phyloP scores from a whole-genome alignment of 1,284 basidiomycete genomes.

The Leccinum angustisporum region DNA sequence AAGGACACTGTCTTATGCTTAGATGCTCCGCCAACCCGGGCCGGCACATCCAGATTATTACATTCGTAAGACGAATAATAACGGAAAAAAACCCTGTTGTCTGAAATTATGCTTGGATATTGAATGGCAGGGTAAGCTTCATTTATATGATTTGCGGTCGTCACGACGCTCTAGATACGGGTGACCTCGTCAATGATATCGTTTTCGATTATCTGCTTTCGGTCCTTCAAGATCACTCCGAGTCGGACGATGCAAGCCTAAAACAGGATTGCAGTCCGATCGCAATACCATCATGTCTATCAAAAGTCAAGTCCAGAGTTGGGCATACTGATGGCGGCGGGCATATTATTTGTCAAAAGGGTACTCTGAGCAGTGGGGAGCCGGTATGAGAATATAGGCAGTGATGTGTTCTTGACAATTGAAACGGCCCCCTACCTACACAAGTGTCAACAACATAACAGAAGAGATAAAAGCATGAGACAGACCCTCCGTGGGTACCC shows the following conservation, averaged over 20 bases:
- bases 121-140: conserved; percentile 1
- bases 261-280: conserved; percentile 4
- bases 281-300: conserved; percentile 42
- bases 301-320: conserved; percentile 74
- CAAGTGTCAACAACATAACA: conserved; percentile 12
- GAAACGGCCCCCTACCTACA: conserved; percentile 81
- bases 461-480: conserved; percentile 8
- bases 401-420: conserved; percentile 56
- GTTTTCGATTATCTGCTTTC: conserved; percentile 87
- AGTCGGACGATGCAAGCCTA: conserved; percentile 88
- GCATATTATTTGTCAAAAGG: conserved; percentile 79
- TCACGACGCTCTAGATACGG: conserved; percentile 77
- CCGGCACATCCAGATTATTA: background rate
- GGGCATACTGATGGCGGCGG: conserved; percentile 74
- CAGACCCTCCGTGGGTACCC: conserved; percentile 81
- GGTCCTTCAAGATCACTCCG: conserved; percentile 88
- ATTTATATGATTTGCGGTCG: conserved; percentile 78
- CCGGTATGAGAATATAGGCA: conserved; percentile 84
- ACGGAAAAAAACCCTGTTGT: background rate
- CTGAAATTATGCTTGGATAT: conserved; percentile 27
- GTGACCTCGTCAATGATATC: conserved; percentile 94
- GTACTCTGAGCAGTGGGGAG: conserved; percentile 67
- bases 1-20: too few species aligned
- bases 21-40: background rate
- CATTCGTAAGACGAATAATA: background rate